Evolutionary conservation across 768 basidiomycete species (phyloP).

Genomic region (Pleurotus platypus): DNA sequence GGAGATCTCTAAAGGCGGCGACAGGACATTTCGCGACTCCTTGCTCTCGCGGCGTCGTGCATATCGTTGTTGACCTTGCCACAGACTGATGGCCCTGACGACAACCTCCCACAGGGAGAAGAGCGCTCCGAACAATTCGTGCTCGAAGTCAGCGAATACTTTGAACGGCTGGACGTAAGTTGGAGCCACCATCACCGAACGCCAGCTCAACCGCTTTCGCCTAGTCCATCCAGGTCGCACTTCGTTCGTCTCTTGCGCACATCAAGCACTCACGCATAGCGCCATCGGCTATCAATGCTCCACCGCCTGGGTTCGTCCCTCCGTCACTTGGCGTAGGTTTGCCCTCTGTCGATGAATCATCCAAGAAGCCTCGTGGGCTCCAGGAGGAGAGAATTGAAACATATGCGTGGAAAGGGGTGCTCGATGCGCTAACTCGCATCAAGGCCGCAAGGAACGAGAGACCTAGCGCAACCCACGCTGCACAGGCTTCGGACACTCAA

Average conservation of each 20-base stretch:
- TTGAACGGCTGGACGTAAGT: conserved; percentile 73
- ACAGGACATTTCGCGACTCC: conserved; percentile 77
- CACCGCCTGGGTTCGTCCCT: conserved; percentile 67
- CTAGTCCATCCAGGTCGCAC: conserved; percentile 71
- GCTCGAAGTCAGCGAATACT: conserved; percentile 81
- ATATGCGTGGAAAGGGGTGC: conserved; percentile 75
- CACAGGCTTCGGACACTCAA: conserved; percentile 2
- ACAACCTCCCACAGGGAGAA: conserved; percentile 71
- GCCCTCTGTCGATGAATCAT: conserved; percentile 36
- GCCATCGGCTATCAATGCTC: conserved; percentile 84
- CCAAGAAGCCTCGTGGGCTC: conserved; percentile 52
- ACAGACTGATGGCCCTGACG: conserved; percentile 69
- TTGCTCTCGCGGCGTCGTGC: conserved; percentile 73
- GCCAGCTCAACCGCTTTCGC: neutral
- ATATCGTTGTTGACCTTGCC: conserved; percentile 80
- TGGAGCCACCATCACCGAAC: neutral
- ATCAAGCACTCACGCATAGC: conserved; percentile 80
- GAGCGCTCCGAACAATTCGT: conserved; percentile 86
- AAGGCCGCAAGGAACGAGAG: conserved; percentile 36
- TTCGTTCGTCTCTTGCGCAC: conserved; percentile 78
- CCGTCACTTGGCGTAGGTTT: conserved; percentile 77
- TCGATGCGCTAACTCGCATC: conserved; percentile 62
- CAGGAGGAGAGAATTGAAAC: conserved; percentile 76
- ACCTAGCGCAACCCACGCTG: conserved; percentile 11
- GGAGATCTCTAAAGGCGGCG: neutral